Conservation (phyloP, 139 green algal genomes). For the Helicosporidium sp. region DNA sequence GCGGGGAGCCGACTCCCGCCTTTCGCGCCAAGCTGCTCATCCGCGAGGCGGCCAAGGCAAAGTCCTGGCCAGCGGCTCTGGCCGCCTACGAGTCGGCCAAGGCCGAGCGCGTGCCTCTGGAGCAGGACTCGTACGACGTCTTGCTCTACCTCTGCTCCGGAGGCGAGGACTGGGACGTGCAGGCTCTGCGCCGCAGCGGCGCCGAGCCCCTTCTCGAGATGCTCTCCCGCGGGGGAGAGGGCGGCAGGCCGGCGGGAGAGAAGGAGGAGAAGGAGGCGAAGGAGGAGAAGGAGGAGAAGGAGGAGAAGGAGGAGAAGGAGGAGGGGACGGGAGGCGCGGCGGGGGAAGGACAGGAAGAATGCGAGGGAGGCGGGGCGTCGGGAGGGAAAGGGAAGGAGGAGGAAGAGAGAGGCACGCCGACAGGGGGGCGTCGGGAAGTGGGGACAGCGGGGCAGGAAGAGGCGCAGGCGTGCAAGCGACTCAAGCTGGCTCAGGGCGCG, state of each 20-base stretch:
- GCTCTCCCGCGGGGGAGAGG: too few relatives aligned
- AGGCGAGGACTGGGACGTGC: slow-evolving; percentile 22
- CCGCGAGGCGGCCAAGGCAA: slow-evolving; percentile 9
- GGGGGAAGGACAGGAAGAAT: too few relatives aligned
- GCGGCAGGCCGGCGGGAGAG: neutral
- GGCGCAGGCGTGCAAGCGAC: neutral
- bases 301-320: neutral
- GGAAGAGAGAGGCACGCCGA: too few relatives aligned
- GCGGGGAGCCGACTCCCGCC: neutral
- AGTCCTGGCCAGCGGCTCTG: slow-evolving; percentile 11
- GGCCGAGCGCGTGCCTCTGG: slow-evolving; percentile 6
- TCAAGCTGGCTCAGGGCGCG: neutral
- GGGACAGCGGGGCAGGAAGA: neutral
- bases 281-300: neutral
- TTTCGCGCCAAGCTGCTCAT: slow-evolving; percentile 6
- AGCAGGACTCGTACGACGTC: slow-evolving; percentile 6
- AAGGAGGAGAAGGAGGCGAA: neutral
- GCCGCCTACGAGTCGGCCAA: slow-evolving; percentile 19
- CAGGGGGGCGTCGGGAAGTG: neutral
- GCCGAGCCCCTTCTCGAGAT: too few relatives aligned
- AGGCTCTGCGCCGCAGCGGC: neutral
- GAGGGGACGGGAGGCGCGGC: too few relatives aligned
- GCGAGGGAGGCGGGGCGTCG: too few relatives aligned
- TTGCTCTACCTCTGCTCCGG: slow-evolving; percentile 30
- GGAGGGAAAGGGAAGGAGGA: too few relatives aligned